These are phyloP conservation scores for Candida anutae DNA, from an alignment of 1,139 yeast species.

Conservation along the genomic window DNA sequence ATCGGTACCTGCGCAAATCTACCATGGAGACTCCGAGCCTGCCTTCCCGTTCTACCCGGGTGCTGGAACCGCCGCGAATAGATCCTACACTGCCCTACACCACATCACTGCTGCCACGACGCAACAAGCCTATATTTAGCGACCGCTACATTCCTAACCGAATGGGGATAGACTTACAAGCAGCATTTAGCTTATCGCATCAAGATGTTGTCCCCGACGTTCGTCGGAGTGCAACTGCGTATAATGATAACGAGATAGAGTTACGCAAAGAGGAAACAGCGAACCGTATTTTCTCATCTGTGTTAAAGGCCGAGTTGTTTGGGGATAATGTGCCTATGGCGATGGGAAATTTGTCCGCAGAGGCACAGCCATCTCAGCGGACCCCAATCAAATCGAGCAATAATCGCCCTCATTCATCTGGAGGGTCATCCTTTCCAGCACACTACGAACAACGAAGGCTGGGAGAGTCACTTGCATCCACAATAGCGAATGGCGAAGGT, in stretches of 20 bases:
- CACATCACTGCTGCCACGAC: slow-evolving; percentile 30
- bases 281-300: slow-evolving; percentile 76
- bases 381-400: slow-evolving; percentile 5
- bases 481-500: neutral
- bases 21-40: slow-evolving; percentile 36
- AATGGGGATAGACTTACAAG: slow-evolving; percentile 79
- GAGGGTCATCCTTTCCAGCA: slow-evolving; percentile 8
- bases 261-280: slow-evolving; percentile 72
- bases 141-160: slow-evolving; percentile 86
- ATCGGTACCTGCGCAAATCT: too few relatives aligned
- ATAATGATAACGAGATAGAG: slow-evolving; percentile 53
- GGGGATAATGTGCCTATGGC: slow-evolving; percentile 74
- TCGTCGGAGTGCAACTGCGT: slow-evolving; percentile 17
- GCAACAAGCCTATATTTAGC: slow-evolving; percentile 48
- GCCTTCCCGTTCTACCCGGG: slow-evolving; percentile 33
- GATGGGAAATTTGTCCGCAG: slow-evolving; percentile 22
- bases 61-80: slow-evolving; percentile 24
- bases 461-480: neutral
- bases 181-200: slow-evolving; percentile 67
- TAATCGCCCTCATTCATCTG: slow-evolving; percentile 17
- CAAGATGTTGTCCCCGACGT: slow-evolving; percentile 37
- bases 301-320: slow-evolving; percentile 82
- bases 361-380: slow-evolving; percentile 5
- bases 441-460: slow-evolving; percentile 2
- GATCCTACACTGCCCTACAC: slow-evolving; percentile 2